Base-by-base conservation (phyloP, 2,329 filamentous ascomycete species). In the Tolypocladium capitatum region DNA sequence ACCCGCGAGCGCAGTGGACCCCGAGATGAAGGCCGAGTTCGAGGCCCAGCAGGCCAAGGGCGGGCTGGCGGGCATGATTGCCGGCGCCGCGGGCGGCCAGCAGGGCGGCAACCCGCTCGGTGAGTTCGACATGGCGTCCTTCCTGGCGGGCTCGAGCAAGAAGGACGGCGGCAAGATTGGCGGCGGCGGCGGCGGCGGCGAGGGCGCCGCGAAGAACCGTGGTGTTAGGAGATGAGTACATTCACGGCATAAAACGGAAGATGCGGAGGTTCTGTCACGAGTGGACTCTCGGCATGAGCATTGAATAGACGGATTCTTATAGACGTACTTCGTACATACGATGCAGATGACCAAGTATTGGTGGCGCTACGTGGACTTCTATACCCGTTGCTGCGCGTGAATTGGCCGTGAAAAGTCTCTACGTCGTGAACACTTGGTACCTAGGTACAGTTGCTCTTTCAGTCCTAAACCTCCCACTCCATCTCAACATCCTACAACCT, bases 11-110 rank as follows among this genome's bases (percentile, higher is more conserved):
- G 10, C 59, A 96, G 90, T 98, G 90, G 92, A 97, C 63, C 88
- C 88, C n/a, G 92, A 98, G 66, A 85, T 87, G 69, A 83, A 83
- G 58, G 87, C 86, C 58, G 92, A 97, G 63, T 95, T 92, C 62
- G 89, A 96, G 64, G 86, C 88, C 59, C 83, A 88, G 60, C 88
- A 92, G 65, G 88, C 89, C 68, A 78, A 79, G 53, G 82, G 80
- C 55, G 80, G 84, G 1, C 71, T 90, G 55, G 75, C 73, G 52
- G 72, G 77, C 61, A 57, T 80, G 56, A 70, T 80, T 51, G 69
- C 67, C 21, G 63, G 63, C 48, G 53, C 56, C 41, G 53, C 56
- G 41, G 59, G 49, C 40, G 53, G 55, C 3, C 56, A 60, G 48
- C 55, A 56, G 14, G 54, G 51, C 11, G 60, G 62, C 43, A 76